Evolutionary conservation across 129 eudicot species (phyloP), one percentile per base, ranked within the genome.

Genomic region (Cynara cardunculus): DNA sequence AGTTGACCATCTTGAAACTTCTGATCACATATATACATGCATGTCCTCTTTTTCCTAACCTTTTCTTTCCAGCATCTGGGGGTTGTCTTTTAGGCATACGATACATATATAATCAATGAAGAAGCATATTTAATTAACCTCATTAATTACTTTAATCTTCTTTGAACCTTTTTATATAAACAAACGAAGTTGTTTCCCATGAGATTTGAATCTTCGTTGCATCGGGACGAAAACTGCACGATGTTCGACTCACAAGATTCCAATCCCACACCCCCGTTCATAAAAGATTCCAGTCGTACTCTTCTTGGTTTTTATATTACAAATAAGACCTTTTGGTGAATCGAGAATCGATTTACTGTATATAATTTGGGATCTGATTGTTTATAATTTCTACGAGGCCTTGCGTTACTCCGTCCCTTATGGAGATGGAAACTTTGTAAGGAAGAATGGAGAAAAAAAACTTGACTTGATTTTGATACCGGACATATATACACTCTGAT

Each of bases 51-150:
- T 75, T 31, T 12, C 71, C 46, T 18, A 76, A 32, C 80, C 21
- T 76, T 61, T 76, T 62, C 80, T 21, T 76, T 32, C 80, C 71
- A 59, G 71, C 80, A 76, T 76, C 80, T 61, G 3, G 21, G 80
- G 80, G 71, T 61, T 75, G 71, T 76, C 46, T 11, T 59, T 59
- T 76, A 61, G 24, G 79, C 28, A 19, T 11, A 8, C 12, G 56
- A 28, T 13, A 4, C 28, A 12, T 41, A 11, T 44, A 44, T 44
- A 46, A 41, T 10, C 13, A 75, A 75, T n/a, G 46, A 74, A 4
- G 27, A 75, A 59, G 10, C 30, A 31, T 56, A 56, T 75, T n/a
- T 49, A 49, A 18, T n/a, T 49, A 49, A 18, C 14, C 10, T 3
- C 14, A 74, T 7, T 75, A 18, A 0, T n/a, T n/a, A n/a, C n/a